Evolutionary conservation across 2,329 filamentous ascomycete genomes (phyloP).

Genomic region (Lasiodiplodia hormozganensis): DNA sequence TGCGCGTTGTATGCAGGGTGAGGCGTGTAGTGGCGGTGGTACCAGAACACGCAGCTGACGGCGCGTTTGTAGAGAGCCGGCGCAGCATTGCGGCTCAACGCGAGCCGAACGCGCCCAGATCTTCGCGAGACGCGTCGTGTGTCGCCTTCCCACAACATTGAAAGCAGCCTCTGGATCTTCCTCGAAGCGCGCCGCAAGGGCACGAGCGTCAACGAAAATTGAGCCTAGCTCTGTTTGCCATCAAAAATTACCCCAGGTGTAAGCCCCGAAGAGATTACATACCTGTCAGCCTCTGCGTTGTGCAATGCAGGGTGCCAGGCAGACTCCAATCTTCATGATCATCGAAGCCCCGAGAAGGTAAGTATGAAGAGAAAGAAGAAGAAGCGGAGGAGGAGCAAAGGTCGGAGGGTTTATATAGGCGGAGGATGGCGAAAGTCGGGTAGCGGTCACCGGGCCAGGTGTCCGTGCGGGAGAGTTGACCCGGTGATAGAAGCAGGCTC

Average conservation of each 20-base stretch:
- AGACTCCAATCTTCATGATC: neutral
- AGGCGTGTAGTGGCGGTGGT: neutral
- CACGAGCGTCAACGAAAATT: constrained; percentile 12
- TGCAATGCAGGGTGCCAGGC: constrained; percentile 4
- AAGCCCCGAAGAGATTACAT: constrained; percentile 19
- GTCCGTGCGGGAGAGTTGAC: neutral
- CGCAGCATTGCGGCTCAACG: neutral
- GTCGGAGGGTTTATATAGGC: neutral
- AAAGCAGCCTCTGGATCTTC: neutral
- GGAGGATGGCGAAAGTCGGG: too few relatives aligned
- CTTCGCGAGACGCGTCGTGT: neutral
- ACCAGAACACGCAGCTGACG: neutral
- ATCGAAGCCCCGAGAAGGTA: constrained; percentile 5
- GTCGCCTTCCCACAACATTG: neutral
- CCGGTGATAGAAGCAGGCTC: neutral
- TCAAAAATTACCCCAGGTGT: constrained; percentile 19
- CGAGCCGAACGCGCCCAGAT: neutral
- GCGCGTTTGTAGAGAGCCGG: neutral
- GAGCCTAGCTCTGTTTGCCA: neutral
- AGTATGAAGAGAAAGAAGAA: neutral
- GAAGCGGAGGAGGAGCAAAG: neutral
- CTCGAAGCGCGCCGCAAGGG: neutral
- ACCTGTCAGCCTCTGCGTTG: neutral
- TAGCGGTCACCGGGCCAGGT: neutral
- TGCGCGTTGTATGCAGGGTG: neutral